Conservation (phyloP, 2,329 filamentous ascomycete genomes). For the Endoconidiophora polonica region DNA sequence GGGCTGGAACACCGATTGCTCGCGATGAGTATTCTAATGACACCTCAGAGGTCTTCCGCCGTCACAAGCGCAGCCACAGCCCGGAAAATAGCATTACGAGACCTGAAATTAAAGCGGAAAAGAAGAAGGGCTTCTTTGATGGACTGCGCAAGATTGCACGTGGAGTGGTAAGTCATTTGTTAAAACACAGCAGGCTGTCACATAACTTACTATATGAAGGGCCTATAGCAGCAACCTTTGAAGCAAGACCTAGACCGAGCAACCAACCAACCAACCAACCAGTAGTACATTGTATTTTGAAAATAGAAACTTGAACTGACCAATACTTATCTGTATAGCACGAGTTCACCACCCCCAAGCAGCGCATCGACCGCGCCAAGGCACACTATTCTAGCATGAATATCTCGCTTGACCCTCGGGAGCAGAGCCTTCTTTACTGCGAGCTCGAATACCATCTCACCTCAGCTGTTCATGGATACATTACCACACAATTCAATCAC, state of each 20-base stretch:
- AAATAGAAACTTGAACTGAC: neutral
- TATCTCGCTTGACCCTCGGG: conserved; percentile 37
- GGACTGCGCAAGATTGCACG: conserved; percentile 36
- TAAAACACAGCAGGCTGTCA: too few relatives aligned
- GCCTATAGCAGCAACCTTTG: neutral
- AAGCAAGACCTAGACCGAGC: too few relatives aligned
- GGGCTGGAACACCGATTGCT: neutral
- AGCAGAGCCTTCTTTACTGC: conserved; percentile 42
- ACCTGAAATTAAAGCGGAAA: conserved; percentile 17
- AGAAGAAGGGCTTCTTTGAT: conserved; percentile 29
- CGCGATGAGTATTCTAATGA: neutral
- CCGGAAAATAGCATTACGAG: neutral
- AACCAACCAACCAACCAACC: too few relatives aligned
- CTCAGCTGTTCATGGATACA: conserved; percentile 34
- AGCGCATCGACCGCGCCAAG: neutral
- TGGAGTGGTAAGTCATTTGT: conserved; percentile 28
- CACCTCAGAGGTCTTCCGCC: neutral
- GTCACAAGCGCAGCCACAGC: neutral
- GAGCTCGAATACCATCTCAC: conserved; percentile 41
- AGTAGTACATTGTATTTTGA: neutral
- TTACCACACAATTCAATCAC: conserved; percentile 34
- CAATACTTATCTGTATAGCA: neutral
- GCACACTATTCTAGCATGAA: conserved; percentile 19
- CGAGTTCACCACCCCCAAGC: neutral
- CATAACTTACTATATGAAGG: neutral